phyloP scores from a whole-genome alignment of 2,329 filamentous ascomycete species.

The Xenoacremonium recifei region DNA sequence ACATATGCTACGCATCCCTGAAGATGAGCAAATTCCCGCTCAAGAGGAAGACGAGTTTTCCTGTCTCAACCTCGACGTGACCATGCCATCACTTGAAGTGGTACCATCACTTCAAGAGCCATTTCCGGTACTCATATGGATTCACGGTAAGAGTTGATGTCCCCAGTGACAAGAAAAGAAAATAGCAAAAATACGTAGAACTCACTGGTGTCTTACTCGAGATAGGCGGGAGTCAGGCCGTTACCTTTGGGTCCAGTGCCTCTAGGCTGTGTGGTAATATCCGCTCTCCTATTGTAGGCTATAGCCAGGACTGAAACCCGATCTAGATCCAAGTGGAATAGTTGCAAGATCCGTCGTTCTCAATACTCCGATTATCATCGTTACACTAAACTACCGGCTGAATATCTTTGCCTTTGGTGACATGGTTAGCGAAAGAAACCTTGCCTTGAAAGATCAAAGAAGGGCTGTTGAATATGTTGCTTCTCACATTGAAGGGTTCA shows the following conservation, averaged over 20 bases:
- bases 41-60: background rate
- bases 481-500: constrained; percentile 24
- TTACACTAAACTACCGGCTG: constrained; percentile 22
- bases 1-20: constrained; percentile 4
- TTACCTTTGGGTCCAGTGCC: constrained; percentile 42
- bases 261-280: constrained; percentile 41
- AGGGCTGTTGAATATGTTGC: constrained; percentile 30
- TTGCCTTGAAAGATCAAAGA: constrained; percentile 35
- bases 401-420: constrained; percentile 41
- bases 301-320: background rate
- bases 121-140: constrained; percentile 44
- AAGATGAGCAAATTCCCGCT: background rate
- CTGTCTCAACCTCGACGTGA: constrained; percentile 3
- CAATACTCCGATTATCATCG: constrained; percentile 17
- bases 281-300: constrained; percentile 5
- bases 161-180: too few relatives aligned
- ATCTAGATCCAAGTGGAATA: constrained; percentile 32
- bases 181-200: too few relatives aligned
- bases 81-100: background rate
- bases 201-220: rapidly evolving
- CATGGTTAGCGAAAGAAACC: constrained; percentile 32
- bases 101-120: too few relatives aligned
- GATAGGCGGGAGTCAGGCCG: constrained; percentile 40
- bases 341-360: constrained; percentile 33
- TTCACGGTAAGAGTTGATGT: constrained; percentile 40